phyloP scores from a whole-genome alignment of 2,329 filamentous ascomycete species.

The Blumeriella jaapii region DNA sequence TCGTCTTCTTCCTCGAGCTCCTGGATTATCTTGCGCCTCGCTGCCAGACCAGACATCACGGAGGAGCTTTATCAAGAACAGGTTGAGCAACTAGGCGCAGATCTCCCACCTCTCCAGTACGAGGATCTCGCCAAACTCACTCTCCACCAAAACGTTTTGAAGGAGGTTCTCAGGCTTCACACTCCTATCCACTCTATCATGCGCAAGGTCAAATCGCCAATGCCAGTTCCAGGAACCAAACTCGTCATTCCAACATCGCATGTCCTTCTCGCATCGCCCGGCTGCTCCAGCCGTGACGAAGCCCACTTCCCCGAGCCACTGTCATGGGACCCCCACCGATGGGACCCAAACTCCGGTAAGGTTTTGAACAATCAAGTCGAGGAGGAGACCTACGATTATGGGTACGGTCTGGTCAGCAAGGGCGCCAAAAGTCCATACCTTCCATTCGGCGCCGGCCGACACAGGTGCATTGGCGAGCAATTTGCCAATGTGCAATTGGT shows the following conservation, averaged over 20 bases:
- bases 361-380: conserved; percentile 41
- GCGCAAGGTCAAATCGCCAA: conserved; percentile 80
- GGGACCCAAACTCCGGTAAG: conserved; percentile 56
- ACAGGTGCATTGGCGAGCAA: conserved; percentile 93
- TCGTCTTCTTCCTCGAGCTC: conserved; percentile 74
- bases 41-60: conserved; percentile 62
- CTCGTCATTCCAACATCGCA: conserved; percentile 74
- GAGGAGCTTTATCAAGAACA: conserved; percentile 82
- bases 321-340: conserved; percentile 83
- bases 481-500: conserved; percentile 90
- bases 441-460: conserved; percentile 84
- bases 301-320: conserved; percentile 73
- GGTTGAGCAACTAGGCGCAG: conserved; percentile 55
- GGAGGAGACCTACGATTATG: conserved; percentile 79
- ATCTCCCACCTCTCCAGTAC: conserved; percentile 64
- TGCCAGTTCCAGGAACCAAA: conserved; percentile 71
- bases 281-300: conserved; percentile 61
- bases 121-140: conserved; percentile 70
- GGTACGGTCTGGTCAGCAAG: conserved; percentile 87
- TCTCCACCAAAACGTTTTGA: conserved; percentile 74
- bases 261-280: conserved; percentile 73
- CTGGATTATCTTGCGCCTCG: conserved; percentile 77
- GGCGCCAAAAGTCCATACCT: conserved; percentile 83
- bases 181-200: conserved; percentile 93
- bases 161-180: conserved; percentile 84